A percentile compares a stretch with the other conserved stretches of the same genome.
Conservation (phyloP, 2,329 filamentous ascomycete species). For the Setomelanomma holmii region DNA sequence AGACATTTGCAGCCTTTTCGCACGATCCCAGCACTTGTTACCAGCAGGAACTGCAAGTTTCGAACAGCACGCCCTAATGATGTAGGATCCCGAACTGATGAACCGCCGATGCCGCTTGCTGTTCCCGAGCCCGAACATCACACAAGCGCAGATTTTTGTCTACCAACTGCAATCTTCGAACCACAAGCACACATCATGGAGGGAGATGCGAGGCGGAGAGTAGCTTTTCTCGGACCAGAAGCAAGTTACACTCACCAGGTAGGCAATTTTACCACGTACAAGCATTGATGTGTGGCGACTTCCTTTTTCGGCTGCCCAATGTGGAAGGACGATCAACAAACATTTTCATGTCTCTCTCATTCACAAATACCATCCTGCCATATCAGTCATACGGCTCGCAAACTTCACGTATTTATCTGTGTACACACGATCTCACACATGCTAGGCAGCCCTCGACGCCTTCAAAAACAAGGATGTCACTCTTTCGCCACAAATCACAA, state of each 20-base stretch:
- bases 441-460: conserved; percentile 62
- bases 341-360: not conserved
- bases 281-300: not conserved
- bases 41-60: not conserved
- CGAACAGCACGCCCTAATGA: not conserved
- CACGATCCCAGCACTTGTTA: not conserved
- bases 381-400: not conserved
- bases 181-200: conserved; percentile 14
- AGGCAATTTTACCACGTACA: conserved; percentile 11
- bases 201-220: conserved; percentile 28
- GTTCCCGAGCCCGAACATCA: not conserved
- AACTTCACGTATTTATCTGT: too few species aligned
- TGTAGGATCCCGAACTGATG: not conserved
- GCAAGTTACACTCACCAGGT: conserved; percentile 77
- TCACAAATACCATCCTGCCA: not conserved
- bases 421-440: conserved; percentile 2
- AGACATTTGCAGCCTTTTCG: too few species aligned
- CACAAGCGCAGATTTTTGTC: not conserved
- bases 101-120: conserved; percentile 4
- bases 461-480: conserved; percentile 50
- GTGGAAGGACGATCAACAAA: not conserved
- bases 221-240: conserved; percentile 69
- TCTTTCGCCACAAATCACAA: conserved; percentile 54
- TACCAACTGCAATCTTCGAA: not conserved
- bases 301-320: not conserved